Percentiles rank a stretch among this genome's conserved stretches.
Evolutionary conservation across 768 basidiomycete genomes (phyloP).

Genomic region (Suillus discolor): DNA sequence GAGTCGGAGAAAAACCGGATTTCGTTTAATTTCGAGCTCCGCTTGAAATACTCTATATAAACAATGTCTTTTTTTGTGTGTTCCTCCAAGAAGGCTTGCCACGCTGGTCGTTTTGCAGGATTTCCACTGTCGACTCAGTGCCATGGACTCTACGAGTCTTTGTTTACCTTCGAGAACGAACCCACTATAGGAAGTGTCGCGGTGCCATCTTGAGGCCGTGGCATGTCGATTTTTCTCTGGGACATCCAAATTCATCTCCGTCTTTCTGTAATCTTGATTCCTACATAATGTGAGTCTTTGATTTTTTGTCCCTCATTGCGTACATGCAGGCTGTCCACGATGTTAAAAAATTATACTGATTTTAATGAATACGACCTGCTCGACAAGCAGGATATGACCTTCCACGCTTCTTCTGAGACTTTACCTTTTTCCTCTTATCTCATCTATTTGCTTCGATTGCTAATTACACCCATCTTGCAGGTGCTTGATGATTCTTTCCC

Average conservation of each 20-base stretch:
- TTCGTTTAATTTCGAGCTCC: background rate
- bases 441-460: background rate
- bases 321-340: constrained; percentile 19
- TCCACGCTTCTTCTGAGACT: constrained; percentile 14
- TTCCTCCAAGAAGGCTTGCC: constrained; percentile 42
- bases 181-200: constrained; percentile 54
- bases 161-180: constrained; percentile 42
- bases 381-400: constrained; percentile 23
- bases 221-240: constrained; percentile 51
- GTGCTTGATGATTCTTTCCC: background rate
- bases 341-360: constrained; percentile 28
- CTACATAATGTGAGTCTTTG: background rate
- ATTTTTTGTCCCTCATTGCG: background rate
- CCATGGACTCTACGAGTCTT: constrained; percentile 43
- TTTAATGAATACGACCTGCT: constrained; percentile 35
- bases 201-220: constrained; percentile 39
- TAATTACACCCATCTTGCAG: background rate
- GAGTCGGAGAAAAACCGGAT: too few species aligned
- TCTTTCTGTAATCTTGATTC: background rate
- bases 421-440: background rate
- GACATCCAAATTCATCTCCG: constrained; percentile 26
- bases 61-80: background rate
- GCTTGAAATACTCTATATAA: constrained; percentile 10
- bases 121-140: constrained; percentile 49
- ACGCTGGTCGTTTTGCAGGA: constrained; percentile 46